Conservation (phyloP, 345 rosid species). For the Gossypium anomalum region DNA sequence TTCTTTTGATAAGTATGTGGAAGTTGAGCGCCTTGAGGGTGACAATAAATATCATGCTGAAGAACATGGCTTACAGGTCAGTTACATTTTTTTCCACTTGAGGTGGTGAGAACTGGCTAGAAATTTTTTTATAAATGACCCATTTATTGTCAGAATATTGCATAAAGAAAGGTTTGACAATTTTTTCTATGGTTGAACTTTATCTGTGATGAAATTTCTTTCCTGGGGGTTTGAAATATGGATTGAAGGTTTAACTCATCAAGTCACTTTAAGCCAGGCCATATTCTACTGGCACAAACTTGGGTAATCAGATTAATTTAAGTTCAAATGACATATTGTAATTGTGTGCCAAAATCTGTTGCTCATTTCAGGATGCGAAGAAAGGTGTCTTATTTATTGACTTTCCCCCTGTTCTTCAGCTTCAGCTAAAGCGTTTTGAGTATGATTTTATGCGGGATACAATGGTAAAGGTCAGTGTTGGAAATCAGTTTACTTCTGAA, state of each 20-base stretch:
- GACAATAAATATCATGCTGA: slow-evolving; percentile 97
- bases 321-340: neutral
- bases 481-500: neutral
- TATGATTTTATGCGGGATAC: slow-evolving; percentile 95
- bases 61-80: slow-evolving; percentile 89
- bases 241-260: slow-evolving; percentile 6
- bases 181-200: neutral
- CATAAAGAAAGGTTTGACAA: neutral
- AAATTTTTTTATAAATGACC: neutral
- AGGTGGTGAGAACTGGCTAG: neutral
- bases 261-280: neutral
- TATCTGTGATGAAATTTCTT: neutral
- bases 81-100: slow-evolving; percentile 6
- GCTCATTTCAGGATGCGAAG: slow-evolving; percentile 73
- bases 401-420: slow-evolving; percentile 97
- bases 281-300: neutral
- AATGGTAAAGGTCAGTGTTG: slow-evolving; percentile 83
- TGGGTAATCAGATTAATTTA: neutral
- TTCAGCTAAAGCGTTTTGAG: slow-evolving; percentile 93
- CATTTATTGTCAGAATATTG: neutral
- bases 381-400: slow-evolving; percentile 93
- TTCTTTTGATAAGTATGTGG: slow-evolving; percentile 97
- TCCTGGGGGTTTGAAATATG: neutral
- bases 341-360: neutral
- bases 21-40: slow-evolving; percentile 96